Evolutionary conservation across 2,329 filamentous ascomycete genomes (phyloP).

Genomic region (Fusarium neocosmosporiellum): DNA sequence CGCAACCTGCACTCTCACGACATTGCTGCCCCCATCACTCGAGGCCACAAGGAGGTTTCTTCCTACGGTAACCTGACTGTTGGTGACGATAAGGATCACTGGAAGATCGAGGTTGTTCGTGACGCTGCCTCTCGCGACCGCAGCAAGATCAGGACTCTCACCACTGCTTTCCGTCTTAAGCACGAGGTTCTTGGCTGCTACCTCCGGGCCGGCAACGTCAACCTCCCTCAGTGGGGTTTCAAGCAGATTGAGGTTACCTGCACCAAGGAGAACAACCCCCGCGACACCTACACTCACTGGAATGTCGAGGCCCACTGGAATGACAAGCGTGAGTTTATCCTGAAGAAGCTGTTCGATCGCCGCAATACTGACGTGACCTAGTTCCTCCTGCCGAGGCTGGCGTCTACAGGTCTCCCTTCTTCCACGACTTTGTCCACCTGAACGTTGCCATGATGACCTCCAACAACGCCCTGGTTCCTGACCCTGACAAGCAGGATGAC

Average conservation of each 20-base stretch:
- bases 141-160: conserved; percentile 88
- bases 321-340: conserved; percentile 79
- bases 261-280: conserved; percentile 90
- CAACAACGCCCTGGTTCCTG: conserved; percentile 97
- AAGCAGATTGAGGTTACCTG: conserved; percentile 99
- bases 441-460: conserved; percentile 99
- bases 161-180: conserved; percentile 89
- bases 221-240: conserved; percentile 98
- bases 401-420: conserved; percentile 95
- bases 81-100: conserved; percentile 98
- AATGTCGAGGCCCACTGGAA: conserved; percentile 97
- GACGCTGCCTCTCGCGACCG: conserved; percentile 90
- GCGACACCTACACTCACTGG: conserved; percentile 97
- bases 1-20: conserved; percentile 97
- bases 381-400: conserved; percentile 90
- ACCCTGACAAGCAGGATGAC: conserved; percentile 99
- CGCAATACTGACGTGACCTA: conserved; percentile 50
- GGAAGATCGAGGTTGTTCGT: conserved; percentile 90
- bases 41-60: conserved; percentile 92
- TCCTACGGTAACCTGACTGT: conserved; percentile 95
- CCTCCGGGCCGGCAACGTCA: conserved; percentile 92
- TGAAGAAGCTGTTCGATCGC: not conserved
- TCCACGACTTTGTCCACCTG: conserved; percentile 96
- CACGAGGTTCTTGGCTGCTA: conserved; percentile 90
- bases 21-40: conserved; percentile 88